Percentiles rank a stretch among this genome's conserved stretches.
phyloP scores from a whole-genome alignment of 2,329 filamentous ascomycete genomes.

The Tricladium varicosporioides region DNA sequence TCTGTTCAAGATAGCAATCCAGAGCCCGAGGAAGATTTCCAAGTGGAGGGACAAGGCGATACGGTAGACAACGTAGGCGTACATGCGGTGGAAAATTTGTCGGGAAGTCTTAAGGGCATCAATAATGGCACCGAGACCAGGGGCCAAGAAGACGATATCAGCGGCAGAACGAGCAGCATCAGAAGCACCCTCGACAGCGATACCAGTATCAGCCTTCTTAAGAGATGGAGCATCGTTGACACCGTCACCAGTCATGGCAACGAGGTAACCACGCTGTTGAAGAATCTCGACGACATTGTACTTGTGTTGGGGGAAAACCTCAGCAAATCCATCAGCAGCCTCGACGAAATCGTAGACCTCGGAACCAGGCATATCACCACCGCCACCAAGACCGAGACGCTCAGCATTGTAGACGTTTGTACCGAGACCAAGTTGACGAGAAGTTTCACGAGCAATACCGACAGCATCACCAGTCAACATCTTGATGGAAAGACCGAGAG shows the following conservation, averaged over 20 bases:
- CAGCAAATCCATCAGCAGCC: slow-evolving; percentile 90
- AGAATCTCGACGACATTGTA: slow-evolving; percentile 92
- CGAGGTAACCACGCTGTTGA: slow-evolving; percentile 88
- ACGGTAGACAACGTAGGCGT: slow-evolving; percentile 93
- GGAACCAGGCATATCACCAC: slow-evolving; percentile 89
- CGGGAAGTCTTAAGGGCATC: slow-evolving; percentile 90
- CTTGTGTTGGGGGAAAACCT: slow-evolving; percentile 95
- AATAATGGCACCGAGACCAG: slow-evolving; percentile 88
- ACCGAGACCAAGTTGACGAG: slow-evolving; percentile 84
- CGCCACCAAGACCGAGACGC: slow-evolving; percentile 83
- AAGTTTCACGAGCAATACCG: slow-evolving; percentile 89
- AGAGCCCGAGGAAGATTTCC: slow-evolving; percentile 87
- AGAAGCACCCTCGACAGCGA: slow-evolving; percentile 88
- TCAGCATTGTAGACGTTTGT: slow-evolving; percentile 95
- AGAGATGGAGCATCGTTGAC: slow-evolving; percentile 91
- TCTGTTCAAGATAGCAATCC: slow-evolving; percentile 85
- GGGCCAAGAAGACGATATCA: slow-evolving; percentile 91
- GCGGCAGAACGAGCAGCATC: slow-evolving; percentile 88
- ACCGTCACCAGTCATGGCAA: slow-evolving; percentile 95
- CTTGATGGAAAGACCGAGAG: slow-evolving; percentile 85
- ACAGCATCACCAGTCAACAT: slow-evolving; percentile 96
- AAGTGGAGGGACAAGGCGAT: slow-evolving; percentile 89
- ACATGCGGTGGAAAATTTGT: slow-evolving; percentile 97
- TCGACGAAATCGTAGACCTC: slow-evolving; percentile 95
- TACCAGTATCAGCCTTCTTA: slow-evolving; percentile 95